Base-by-base conservation (phyloP, 164 flowering plant genomes). In the Kingdonia uniflora region DNA sequence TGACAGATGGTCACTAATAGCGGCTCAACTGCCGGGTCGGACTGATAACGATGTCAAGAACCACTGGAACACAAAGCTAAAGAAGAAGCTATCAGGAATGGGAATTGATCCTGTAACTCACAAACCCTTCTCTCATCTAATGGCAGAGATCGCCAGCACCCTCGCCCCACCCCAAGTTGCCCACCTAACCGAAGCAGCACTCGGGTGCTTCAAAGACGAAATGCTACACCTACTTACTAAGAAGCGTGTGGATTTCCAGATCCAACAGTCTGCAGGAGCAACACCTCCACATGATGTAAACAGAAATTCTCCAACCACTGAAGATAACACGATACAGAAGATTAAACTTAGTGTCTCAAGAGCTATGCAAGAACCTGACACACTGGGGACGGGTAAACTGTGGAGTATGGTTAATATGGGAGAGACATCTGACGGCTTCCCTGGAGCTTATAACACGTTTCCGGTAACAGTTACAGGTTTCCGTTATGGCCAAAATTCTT, bases 61-160 rank as follows among this genome's bases (percentile, higher is more conserved):
- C 61, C 85, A 92, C 66, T 92, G 99, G 97, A 92, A 92, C 71
- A 92, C 99, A 12, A 92, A 88, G 72, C 82, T 92, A 52, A 92
- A 87, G 59, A 88, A 86, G 79, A 84, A 81, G 77, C 85, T 92
- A 6, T 82, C 92, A 0, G 97, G 99, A 11, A 89, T 94, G 97
- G 99, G 97, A 13, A 94, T 89, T 14, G 99, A 94, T 55, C 97
- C 96, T 0, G 95, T 94, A 0, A 94, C 99, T 25, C 97, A 94
- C 81, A 89, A 94, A 70, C 87, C 97, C 6, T 86, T 88, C 70
- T 94, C 99, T 42, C 99, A 94, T 70, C 82, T 89, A 39, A 89
- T 89, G 80, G 88, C 95, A 1, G 97, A 94, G 76, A 94, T 94
- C n/a, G 91, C 98, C 42, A 84, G 88, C 67, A 84, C 97, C 2